phyloP scores from a whole-genome alignment of 1,284 basidiomycete genomes.

The Ganoderma sinense region DNA sequence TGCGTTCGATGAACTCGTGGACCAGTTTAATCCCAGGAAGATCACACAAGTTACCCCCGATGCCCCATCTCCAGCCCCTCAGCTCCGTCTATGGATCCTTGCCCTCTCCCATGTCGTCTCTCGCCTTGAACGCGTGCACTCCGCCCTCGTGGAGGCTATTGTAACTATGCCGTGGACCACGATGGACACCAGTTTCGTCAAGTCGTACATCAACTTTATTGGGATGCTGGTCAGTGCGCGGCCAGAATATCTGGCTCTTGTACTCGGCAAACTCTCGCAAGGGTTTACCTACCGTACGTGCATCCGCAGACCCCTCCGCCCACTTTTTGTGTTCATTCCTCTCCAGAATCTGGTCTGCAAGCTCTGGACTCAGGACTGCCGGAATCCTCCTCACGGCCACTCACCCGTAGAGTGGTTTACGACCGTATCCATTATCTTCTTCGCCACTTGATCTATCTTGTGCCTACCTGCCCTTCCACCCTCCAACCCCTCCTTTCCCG shows the following conservation, averaged over 20 bases:
- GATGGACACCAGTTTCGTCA: conserved; percentile 84
- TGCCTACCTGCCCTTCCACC: conserved; percentile 89
- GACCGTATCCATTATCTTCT: conserved; percentile 89
- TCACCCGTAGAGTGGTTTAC: conserved; percentile 88
- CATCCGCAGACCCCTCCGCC: neutral
- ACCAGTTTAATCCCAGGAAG: conserved; percentile 70
- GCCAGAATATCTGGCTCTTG: conserved; percentile 89
- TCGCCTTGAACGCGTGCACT: conserved; percentile 82
- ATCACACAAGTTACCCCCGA: conserved; percentile 40
- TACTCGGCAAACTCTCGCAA: conserved; percentile 83
- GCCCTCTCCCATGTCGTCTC: conserved; percentile 84
- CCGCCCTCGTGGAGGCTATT: conserved; percentile 88
- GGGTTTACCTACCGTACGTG: conserved; percentile 90
- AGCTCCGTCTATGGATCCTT: conserved; percentile 76
- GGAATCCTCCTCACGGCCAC: conserved; percentile 69
- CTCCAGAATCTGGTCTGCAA: conserved; percentile 72
- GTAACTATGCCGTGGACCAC: conserved; percentile 92
- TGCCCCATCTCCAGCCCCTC: conserved; percentile 54
- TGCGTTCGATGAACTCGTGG: conserved; percentile 74
- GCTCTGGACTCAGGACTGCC: conserved; percentile 62
- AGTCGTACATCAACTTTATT: conserved; percentile 87
- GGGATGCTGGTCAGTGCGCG: conserved; percentile 94
- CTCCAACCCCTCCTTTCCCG: conserved; percentile 86
- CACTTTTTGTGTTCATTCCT: conserved; percentile 20
- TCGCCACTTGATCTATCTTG: conserved; percentile 84